Evolutionary conservation across 2,329 filamentous ascomycete species (phyloP).

Genomic region (Diaporthe sp.): DNA sequence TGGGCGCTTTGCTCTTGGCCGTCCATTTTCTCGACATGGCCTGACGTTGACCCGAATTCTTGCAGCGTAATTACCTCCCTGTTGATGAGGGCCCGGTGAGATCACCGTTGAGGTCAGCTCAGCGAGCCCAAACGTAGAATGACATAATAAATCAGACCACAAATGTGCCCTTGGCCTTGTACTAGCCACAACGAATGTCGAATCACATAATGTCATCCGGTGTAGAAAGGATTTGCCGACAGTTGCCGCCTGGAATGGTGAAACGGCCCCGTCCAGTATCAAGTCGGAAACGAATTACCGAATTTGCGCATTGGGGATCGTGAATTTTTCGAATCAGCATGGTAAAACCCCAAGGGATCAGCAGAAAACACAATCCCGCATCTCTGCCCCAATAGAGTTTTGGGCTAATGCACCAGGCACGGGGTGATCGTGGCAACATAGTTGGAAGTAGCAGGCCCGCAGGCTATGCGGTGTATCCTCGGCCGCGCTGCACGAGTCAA

Average conservation of each 20-base stretch:
- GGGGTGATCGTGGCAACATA: conserved; percentile 21
- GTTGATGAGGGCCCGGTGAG: not conserved
- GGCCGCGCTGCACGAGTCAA: conserved; percentile 25
- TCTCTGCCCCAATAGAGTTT: not conserved
- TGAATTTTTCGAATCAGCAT: conserved; percentile 11
- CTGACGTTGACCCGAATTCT: not conserved
- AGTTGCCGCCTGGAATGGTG: not conserved
- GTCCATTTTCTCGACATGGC: not conserved
- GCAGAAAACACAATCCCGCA: conserved; percentile 8
- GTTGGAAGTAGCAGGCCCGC: not conserved
- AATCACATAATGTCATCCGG: not conserved
- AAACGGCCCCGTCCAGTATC: not conserved
- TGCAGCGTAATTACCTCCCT: not conserved
- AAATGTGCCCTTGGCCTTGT: not conserved
- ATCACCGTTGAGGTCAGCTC: not conserved
- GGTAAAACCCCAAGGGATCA: conserved; percentile 8
- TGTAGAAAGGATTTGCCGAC: not conserved
- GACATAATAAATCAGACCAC: not conserved
- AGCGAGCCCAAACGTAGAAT: not conserved
- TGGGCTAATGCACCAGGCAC: conserved; percentile 25
- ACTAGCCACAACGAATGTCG: not conserved
- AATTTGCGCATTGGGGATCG: not conserved
- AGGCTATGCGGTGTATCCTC: conserved; percentile 20
- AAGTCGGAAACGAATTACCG: not conserved
- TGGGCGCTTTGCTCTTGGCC: not conserved